Evolutionary conservation across 73 alveolate species (phyloP).

Genomic region (Paramecium biaurelia): DNA sequence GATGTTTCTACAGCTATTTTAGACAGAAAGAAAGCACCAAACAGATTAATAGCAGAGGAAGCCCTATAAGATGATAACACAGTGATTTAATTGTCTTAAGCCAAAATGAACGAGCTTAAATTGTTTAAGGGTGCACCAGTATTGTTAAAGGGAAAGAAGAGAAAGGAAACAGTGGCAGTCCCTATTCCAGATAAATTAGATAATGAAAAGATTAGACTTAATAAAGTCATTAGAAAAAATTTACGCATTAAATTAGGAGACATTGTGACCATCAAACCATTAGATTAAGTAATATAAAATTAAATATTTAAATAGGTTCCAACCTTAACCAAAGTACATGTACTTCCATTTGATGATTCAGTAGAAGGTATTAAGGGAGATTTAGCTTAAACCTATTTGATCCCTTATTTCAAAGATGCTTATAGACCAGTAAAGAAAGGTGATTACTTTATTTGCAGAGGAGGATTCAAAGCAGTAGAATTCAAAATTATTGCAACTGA

Average conservation of each 20-base stretch:
- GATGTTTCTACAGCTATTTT: slow-evolving; percentile 87
- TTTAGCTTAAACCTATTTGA: slow-evolving; percentile 94
- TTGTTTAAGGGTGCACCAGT: slow-evolving; percentile 97
- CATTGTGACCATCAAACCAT: slow-evolving; percentile 53
- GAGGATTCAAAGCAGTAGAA: slow-evolving; percentile 98
- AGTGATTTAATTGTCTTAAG: slow-evolving; percentile 91
- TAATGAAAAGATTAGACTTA: slow-evolving; percentile 92
- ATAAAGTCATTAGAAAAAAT: slow-evolving; percentile 97
- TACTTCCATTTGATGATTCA: slow-evolving; percentile 97
- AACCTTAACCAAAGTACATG: slow-evolving; percentile 93
- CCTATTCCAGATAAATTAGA: slow-evolving; percentile 92
- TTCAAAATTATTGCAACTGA: slow-evolving; percentile 98
- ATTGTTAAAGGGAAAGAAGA: slow-evolving; percentile 97
- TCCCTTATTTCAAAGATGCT: slow-evolving; percentile 98
- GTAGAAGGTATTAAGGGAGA: slow-evolving; percentile 97
- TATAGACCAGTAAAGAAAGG: slow-evolving; percentile 98
- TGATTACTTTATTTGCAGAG: slow-evolving; percentile 96
- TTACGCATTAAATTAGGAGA: slow-evolving; percentile 95
- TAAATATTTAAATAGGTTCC: slow-evolving; percentile 71
- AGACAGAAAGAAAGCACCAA: slow-evolving; percentile 93
- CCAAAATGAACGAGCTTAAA: slow-evolving; percentile 96
- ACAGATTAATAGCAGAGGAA: slow-evolving; percentile 81
- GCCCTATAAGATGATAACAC: slow-evolving; percentile 87
- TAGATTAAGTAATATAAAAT: slow-evolving; percentile 45
- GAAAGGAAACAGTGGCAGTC: slow-evolving; percentile 97